Evolutionary conservation across 305 asterid genomes (phyloP), one percentile per base, ranked within the genome.

Genomic region (Ajuga reptans): DNA sequence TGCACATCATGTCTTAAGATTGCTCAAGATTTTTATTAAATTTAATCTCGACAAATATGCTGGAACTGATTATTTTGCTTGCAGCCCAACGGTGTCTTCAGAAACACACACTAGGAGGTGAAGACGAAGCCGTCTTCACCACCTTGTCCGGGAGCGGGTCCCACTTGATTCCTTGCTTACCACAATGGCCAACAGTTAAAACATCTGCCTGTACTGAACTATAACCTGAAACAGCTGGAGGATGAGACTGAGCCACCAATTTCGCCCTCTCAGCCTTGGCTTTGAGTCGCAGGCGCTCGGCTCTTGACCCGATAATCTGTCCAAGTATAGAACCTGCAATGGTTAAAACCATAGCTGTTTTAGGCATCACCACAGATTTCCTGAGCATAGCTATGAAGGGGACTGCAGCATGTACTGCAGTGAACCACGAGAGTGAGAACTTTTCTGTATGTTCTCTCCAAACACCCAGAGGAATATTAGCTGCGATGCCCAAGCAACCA

Each of bases 361-460:
- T 87, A 15, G 96, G 96, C 96, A 89, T 87, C 69, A 85, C 73
- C 24, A 89, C 92, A 0, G 96, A 87, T 81, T 89, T 89, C 80
- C 96, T 83, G 14, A 89, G 89, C 95, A 89, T 87, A 46, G 92
- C 96, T 67, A 87, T 82, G 83, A 89, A 87, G 29, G 96, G 96
- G 58, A 89, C 91, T 39, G 92, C 96, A 34, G 95, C 96, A 73
- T 87, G 96, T 4, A 89, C 92, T 1, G 96, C 96, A 51, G 77
- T 79, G 79, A 89, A 87, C 96, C 96, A 89, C 0, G 92, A 80
- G 37, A 68, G 62, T 0, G 96, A 89, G 72, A 87, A 87, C 37
- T 89, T 89, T 58, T 50, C 29, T 0, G 95, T 87, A 55, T 89
- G 92, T 37, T 89, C 96, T 76, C 90, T 85, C 95, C 96, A 89